Conservation (phyloP, 2,329 filamentous ascomycete genomes). For the Aschersonia sp. region DNA sequence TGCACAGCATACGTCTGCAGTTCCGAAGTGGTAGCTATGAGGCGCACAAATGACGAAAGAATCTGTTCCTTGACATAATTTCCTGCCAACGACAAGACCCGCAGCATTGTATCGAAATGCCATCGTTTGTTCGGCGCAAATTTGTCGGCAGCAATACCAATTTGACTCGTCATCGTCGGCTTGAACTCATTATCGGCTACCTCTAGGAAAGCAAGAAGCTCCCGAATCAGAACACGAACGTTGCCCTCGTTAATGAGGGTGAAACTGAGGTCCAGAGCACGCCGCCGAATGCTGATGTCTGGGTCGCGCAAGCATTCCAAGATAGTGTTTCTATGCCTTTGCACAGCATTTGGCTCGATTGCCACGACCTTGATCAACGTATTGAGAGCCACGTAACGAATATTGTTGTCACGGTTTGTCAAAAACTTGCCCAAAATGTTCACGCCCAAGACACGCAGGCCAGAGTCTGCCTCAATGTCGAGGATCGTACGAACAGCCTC, state of each 20-base stretch:
- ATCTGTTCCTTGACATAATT: slow-evolving; percentile 98
- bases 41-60: slow-evolving; percentile 84
- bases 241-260: slow-evolving; percentile 96
- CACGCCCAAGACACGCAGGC: slow-evolving; percentile 82
- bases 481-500: slow-evolving; percentile 94
- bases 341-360: slow-evolving; percentile 93
- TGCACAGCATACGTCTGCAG: slow-evolving; percentile 93
- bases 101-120: slow-evolving; percentile 96
- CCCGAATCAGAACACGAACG: slow-evolving; percentile 81
- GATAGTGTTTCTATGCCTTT: slow-evolving; percentile 93
- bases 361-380: slow-evolving; percentile 96
- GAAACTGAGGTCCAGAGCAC: slow-evolving; percentile 94
- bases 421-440: slow-evolving; percentile 98
- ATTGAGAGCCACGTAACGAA: slow-evolving; percentile 93
- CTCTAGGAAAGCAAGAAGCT: slow-evolving; percentile 87
- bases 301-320: slow-evolving; percentile 91
- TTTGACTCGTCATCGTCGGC: slow-evolving; percentile 94
- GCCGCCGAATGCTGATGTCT: slow-evolving; percentile 90
- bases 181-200: slow-evolving; percentile 98
- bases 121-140: slow-evolving; percentile 95
- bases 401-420: slow-evolving; percentile 98
- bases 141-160: slow-evolving; percentile 89
- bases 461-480: slow-evolving; percentile 95
- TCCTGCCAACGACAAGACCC: slow-evolving; percentile 82
- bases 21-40: slow-evolving; percentile 88